These are phyloP conservation scores for Sporisorium graminicola DNA, from an alignment of 1,284 basidiomycete genomes.

Conservation along the genomic window DNA sequence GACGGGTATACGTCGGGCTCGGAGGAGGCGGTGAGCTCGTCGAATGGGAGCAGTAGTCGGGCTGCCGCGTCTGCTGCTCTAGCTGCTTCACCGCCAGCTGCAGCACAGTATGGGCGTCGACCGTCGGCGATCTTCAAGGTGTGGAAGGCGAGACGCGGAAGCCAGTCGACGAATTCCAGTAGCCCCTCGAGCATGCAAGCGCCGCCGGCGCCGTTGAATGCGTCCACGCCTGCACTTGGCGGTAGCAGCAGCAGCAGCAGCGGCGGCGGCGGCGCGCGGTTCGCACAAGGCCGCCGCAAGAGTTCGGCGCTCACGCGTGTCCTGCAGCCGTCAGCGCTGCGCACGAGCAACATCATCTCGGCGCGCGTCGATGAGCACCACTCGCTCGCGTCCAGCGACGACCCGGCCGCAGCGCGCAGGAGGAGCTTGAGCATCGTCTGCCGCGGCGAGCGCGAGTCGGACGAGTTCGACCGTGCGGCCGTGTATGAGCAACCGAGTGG, in stretches of 20 bases:
- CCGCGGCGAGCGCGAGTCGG: constrained; percentile 21
- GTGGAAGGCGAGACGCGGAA: constrained; percentile 15
- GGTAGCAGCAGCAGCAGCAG: too few relatives aligned
- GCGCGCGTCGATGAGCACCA: constrained; percentile 14
- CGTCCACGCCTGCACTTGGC: too few relatives aligned
- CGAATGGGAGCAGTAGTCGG: background rate
- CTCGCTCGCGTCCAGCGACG: background rate
- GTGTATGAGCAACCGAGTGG: too few relatives aligned
- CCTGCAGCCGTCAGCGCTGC: constrained; percentile 5
- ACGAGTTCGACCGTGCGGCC: background rate
- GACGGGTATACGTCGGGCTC: constrained; percentile 12
- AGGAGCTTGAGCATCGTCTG: constrained; percentile 34
- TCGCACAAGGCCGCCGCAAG: constrained; percentile 13
- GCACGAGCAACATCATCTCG: background rate
- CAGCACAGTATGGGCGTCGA: constrained; percentile 2
- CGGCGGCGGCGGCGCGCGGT: background rate
- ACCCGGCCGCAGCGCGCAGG: background rate
- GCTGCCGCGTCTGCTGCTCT: too few relatives aligned
- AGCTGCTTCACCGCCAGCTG: background rate
- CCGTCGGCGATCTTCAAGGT: constrained; percentile 23
- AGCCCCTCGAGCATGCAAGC: too few relatives aligned
- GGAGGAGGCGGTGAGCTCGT: constrained; percentile 1
- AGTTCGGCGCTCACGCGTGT: constrained; percentile 14
- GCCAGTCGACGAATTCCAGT: constrained; percentile 3
- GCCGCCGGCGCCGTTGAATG: too few relatives aligned